A percentile compares a stretch with the other conserved stretches of the same genome.
Conservation (phyloP, 1,139 yeast species). For the Candida frijolesensis region DNA sequence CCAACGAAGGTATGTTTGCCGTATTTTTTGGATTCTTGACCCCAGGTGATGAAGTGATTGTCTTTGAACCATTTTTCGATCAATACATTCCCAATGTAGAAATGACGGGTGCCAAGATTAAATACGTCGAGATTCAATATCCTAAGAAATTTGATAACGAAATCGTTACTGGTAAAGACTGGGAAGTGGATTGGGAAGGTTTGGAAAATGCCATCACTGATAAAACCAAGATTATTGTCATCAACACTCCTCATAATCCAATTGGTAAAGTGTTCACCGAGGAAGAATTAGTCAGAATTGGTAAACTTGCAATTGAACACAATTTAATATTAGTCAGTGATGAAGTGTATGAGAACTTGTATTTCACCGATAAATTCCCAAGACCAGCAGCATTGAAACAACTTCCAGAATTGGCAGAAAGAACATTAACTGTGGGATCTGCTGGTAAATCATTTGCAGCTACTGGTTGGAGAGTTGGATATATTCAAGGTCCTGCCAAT, state of each 20-base stretch:
- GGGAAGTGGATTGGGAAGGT: constrained; percentile 82
- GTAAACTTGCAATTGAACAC: constrained; percentile 79
- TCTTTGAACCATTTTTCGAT: constrained; percentile 96
- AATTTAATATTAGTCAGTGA: constrained; percentile 83
- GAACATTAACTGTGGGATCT: constrained; percentile 90
- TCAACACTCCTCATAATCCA: constrained; percentile 96
- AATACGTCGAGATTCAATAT: constrained; percentile 80
- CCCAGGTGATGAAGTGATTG: constrained; percentile 92
- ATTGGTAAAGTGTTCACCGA: constrained; percentile 84
- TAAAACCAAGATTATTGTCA: constrained; percentile 80
- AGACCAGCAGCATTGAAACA: constrained; percentile 75
- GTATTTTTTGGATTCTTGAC: constrained; percentile 82
- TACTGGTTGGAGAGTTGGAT: constrained; percentile 98
- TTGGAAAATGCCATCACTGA: constrained; percentile 67
- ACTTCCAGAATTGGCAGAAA: constrained; percentile 71
- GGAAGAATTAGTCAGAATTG: constrained; percentile 73
- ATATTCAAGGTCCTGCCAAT: constrained; percentile 87
- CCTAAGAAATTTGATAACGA: constrained; percentile 72
- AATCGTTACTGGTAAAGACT: constrained; percentile 77
- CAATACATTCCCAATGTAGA: constrained; percentile 94
- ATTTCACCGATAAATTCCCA: constrained; percentile 66
- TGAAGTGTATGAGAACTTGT: constrained; percentile 92
- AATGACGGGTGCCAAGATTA: constrained; percentile 89
- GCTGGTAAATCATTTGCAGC: constrained; percentile 98
- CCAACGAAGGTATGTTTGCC: constrained; percentile 91